Evolutionary conservation across 1,139 yeast species (phyloP), one percentile per base, ranked within the genome.

Genomic region (Diutina scorzettiae): DNA sequence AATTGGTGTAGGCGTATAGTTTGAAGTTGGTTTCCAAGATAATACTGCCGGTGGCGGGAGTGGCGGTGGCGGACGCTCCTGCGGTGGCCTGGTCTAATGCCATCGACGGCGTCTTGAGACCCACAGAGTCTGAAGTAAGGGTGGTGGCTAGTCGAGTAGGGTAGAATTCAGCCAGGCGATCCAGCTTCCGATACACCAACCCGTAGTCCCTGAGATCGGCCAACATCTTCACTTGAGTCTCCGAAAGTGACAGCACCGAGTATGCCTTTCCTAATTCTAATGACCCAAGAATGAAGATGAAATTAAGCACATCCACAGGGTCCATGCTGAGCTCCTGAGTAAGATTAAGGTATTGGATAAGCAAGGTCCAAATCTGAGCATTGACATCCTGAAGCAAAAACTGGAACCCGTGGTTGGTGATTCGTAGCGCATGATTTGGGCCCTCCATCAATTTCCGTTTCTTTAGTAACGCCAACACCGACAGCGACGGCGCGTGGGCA

Each of bases 1-100:
- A 87, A 47, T 86, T 83, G 2, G 98, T 89, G 57, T 91, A 91
- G 34, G 98, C 94, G 54, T 91, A 91, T 3, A 93, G 55, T 53
- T 93, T 83, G 66, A 86, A 91, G 59, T 91, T 91, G 0, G 99
- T 91, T 58, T 91, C 99, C 37, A 93, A 70, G 47, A 91, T 84
- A 45, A 91, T 71, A 21, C 93, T 77, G 1, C 95, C 95, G 16
- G 49, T 44, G 5, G 49, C 46, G 16, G 46, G 80, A 6, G 6
- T 8, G 8, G 25, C 32, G 14, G 11, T 11, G 17, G n/a, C 17
- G 4, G 17, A 14, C 23, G 30, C 27, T n/a, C 8, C 11, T 5
- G 5, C 12, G 12, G 19, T 20, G 9, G 39, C 39, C 49, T 76
- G 78, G 45, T 76, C 76, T 59, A 82, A 67, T 0, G 81, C 89